phyloP scores from a whole-genome alignment of 108 stramenopile genomes.

The Cylindrotheca fusiformis region DNA sequence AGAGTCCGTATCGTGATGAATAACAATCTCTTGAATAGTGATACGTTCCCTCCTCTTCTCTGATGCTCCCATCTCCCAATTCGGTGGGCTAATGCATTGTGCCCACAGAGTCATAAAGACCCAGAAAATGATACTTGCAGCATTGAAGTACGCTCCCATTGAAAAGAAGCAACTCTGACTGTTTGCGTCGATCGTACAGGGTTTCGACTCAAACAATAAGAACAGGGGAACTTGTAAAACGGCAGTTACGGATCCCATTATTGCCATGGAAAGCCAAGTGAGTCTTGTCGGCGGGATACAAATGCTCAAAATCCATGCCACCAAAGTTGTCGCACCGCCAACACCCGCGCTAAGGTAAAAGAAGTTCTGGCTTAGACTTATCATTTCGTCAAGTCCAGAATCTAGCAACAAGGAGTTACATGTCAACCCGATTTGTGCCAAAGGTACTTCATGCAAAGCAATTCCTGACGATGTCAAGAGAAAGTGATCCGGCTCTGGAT shows the following conservation, averaged over 20 bases:
- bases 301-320: slow-evolving; percentile 16
- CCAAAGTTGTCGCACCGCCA: slow-evolving; percentile 6
- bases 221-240: slow-evolving; percentile 21
- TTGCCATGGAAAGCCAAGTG: slow-evolving; percentile 12
- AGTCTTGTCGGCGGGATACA: slow-evolving; percentile 9
- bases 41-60: not conserved
- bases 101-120: slow-evolving; percentile 31
- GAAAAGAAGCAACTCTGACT: slow-evolving; percentile 23
- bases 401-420: slow-evolving; percentile 15
- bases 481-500: not conserved
- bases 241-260: slow-evolving; percentile 16
- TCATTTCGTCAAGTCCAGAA: slow-evolving; percentile 11
- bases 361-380: slow-evolving; percentile 16
- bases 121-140: slow-evolving; percentile 21
- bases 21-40: not conserved
- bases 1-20: no score
- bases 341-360: slow-evolving; percentile 11
- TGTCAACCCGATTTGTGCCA: slow-evolving; percentile 16
- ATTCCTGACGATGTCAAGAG: slow-evolving; percentile 8
- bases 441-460: not conserved
- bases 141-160: slow-evolving; percentile 20
- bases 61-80: slow-evolving; percentile 21
- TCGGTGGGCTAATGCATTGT: slow-evolving; percentile 25
- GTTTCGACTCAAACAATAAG: slow-evolving; percentile 23
- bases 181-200: slow-evolving; percentile 18